phyloP scores from a whole-genome alignment of 495 filamentous ascomycete species.

The Trichocladium antarcticum region DNA sequence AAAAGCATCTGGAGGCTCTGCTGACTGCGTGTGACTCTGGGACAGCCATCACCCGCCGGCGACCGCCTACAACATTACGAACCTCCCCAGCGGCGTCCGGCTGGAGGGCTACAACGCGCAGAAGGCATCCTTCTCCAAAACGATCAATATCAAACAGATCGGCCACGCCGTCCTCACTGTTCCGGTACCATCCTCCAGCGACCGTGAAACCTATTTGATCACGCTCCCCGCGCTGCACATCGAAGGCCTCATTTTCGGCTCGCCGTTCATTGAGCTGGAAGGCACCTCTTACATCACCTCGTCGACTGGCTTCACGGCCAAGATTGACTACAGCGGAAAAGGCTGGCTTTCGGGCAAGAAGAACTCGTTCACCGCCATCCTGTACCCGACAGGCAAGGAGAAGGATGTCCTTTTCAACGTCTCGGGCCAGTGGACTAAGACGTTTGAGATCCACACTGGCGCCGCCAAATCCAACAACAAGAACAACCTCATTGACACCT shows the following conservation, averaged over 20 bases:
- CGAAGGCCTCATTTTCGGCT: conserved; percentile 83
- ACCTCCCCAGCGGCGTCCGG: conserved; percentile 70
- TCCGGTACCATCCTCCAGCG: conserved; percentile 42
- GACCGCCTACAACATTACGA: conserved; percentile 87
- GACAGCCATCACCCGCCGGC: conserved; percentile 90
- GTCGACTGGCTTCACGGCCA: conserved; percentile 77
- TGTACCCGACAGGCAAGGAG: conserved; percentile 68
- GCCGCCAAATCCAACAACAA: conserved; percentile 49
- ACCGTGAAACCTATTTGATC: conserved; percentile 70
- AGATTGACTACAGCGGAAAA: conserved; percentile 84
- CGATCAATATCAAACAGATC: conserved; percentile 92
- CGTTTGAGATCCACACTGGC: conserved; percentile 65
- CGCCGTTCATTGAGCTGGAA: conserved; percentile 84
- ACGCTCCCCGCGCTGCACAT: conserved; percentile 88
- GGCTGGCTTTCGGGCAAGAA: conserved; percentile 94
- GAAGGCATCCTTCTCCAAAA: conserved; percentile 84
- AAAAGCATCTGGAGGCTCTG: not conserved
- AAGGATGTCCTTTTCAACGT: conserved; percentile 75
- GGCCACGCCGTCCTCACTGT: conserved; percentile 82
- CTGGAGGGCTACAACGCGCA: conserved; percentile 97
- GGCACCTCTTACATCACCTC: conserved; percentile 70
- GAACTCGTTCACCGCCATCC: conserved; percentile 71
- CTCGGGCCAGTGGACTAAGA: conserved; percentile 85
- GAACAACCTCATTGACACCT: conserved; percentile 49
- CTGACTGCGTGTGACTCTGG: conserved; percentile 35